phyloP scores from a whole-genome alignment of 106 monocot species.

The Dendrobium chrysotoxum region DNA sequence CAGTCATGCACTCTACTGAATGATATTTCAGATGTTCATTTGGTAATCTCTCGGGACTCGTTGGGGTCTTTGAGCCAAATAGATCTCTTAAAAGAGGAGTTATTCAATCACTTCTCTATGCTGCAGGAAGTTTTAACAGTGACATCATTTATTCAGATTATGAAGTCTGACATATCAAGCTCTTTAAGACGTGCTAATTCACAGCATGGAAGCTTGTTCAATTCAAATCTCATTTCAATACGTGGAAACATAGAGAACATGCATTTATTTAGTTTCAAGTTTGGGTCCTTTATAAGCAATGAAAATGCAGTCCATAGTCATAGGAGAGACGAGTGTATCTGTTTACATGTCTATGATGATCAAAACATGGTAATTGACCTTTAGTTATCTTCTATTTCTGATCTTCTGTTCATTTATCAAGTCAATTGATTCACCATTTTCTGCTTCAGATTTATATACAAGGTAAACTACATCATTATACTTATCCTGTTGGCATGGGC shows the following conservation, averaged over 20 bases:
- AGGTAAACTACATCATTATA: constrained; percentile 34
- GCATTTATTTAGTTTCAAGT: constrained; percentile 31
- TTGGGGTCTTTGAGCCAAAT: not conserved
- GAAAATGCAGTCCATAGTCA: not conserved
- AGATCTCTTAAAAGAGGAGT: constrained; percentile 9
- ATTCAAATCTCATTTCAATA: constrained; percentile 57
- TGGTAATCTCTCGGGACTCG: constrained; percentile 27
- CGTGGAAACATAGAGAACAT: constrained; percentile 47
- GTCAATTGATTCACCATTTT: not conserved
- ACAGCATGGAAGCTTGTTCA: constrained; percentile 17
- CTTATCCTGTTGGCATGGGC: constrained; percentile 63
- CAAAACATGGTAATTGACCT: constrained; percentile 47
- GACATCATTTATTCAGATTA: constrained; percentile 41
- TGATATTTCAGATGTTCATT: constrained; percentile 29
- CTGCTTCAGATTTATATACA: constrained; percentile 46
- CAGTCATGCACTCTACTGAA: constrained; percentile 14
- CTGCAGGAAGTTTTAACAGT: constrained; percentile 33
- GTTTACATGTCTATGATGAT: constrained; percentile 70
- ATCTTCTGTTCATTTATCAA: not conserved
- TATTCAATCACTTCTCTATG: constrained; percentile 15
- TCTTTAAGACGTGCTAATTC: constrained; percentile 15
- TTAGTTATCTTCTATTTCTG: not conserved
- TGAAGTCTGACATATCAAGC: constrained; percentile 15
- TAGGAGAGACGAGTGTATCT: constrained; percentile 15
- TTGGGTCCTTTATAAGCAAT: not conserved